A percentile compares a stretch with the other conserved stretches of the same genome.
These are phyloP conservation scores for Exophiala calicioides DNA, from an alignment of 2,329 filamentous ascomycete genomes.

Conservation along the genomic window DNA sequence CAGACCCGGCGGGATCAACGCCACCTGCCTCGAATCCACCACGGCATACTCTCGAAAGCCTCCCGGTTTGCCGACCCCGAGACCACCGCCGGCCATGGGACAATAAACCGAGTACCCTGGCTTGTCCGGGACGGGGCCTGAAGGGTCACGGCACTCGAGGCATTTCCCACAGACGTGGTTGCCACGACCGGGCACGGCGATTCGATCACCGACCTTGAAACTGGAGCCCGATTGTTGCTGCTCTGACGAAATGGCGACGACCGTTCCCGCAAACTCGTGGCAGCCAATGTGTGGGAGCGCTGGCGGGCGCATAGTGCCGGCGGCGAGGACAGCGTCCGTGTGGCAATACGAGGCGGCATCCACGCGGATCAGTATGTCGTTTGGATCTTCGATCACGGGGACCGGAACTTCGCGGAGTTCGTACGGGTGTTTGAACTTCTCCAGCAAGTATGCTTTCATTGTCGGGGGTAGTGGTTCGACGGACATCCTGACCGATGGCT, in stretches of 20 bases:
- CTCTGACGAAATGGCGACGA: conserved; percentile 37
- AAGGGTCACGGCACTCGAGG: conserved; percentile 13
- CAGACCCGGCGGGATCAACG: conserved; percentile 29
- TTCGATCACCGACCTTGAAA: conserved; percentile 11
- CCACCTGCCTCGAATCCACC: conserved; percentile 30
- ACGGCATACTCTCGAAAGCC: conserved; percentile 33
- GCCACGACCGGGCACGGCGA: conserved; percentile 15
- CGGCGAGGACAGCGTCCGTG: conserved; percentile 43
- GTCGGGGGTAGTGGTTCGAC: no score
- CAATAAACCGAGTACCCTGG: conserved; percentile 46
- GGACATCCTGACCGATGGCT: no score
- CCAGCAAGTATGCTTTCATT: conserved; percentile 27
- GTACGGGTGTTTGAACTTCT: conserved; percentile 25
- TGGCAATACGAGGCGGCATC: conserved; percentile 52
- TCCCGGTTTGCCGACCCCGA: conserved; percentile 45
- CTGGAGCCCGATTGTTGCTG: neutral
- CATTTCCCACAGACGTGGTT: conserved; percentile 18
- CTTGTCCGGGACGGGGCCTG: conserved; percentile 13
- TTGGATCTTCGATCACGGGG: conserved; percentile 44
- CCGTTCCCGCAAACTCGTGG: conserved; percentile 50
- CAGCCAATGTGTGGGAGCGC: conserved; percentile 48
- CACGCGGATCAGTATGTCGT: conserved; percentile 50
- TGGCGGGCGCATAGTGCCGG: conserved; percentile 37
- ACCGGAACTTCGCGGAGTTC: conserved; percentile 25
- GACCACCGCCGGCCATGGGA: conserved; percentile 42